phyloP scores from a whole-genome alignment of 805 yeast species.

The Isabelozyma rhagii region DNA sequence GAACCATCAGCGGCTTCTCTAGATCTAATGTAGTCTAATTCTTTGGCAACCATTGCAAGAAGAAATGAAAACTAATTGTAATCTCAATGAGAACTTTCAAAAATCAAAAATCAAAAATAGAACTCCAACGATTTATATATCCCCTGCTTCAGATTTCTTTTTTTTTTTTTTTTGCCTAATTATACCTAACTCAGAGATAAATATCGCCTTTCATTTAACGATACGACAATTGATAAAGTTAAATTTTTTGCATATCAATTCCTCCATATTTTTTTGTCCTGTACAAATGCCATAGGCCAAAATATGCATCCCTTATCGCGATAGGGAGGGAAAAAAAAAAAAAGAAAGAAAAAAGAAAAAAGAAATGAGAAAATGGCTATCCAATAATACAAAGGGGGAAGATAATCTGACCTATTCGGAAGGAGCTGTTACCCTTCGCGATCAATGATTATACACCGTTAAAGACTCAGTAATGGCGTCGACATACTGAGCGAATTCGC shows the following conservation, averaged over 20 bases:
- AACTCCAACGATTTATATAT: background rate
- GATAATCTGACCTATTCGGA: background rate
- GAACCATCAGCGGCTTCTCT: slow-evolving; percentile 30
- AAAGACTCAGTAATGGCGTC: too few species aligned
- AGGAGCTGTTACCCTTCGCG: too few species aligned
- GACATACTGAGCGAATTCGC: too few species aligned
- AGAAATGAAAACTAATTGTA: background rate
- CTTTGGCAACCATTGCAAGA: slow-evolving; percentile 38
- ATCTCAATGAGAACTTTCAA: background rate
- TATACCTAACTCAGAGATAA: background rate
- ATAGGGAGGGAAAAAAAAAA: background rate
- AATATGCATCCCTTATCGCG: background rate
- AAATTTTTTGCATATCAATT: background rate
- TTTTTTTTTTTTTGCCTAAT: background rate
- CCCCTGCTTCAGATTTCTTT: background rate
- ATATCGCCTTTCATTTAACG: background rate
- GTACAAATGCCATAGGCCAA: background rate
- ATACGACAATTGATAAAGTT: background rate
- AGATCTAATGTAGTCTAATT: slow-evolving; percentile 37
- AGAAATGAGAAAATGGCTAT: too few species aligned
- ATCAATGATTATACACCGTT: too few species aligned
- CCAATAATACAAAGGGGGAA: background rate
- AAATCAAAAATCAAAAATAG: background rate
- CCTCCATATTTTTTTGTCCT: background rate
- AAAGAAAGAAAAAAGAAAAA: background rate